A percentile compares a stretch with the other conserved stretches of the same genome.
Conservation (phyloP, 164 flowering plant species). For the Stephania yunnanensis region DNA sequence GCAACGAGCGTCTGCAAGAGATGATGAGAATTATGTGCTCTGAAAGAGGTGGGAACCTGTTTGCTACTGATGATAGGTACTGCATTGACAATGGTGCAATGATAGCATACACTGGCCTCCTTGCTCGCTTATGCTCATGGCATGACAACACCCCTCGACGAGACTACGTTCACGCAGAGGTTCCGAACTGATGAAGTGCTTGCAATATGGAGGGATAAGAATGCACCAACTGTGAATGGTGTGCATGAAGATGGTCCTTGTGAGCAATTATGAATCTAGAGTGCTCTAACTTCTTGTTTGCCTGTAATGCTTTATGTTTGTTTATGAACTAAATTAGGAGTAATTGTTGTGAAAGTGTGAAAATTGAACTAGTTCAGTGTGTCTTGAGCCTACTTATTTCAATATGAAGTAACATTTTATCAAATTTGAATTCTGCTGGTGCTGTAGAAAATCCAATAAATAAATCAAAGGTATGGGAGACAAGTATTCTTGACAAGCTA, state of each 20-base stretch:
- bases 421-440: not conserved
- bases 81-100: slow-evolving; percentile 95
- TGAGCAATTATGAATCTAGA: not conserved
- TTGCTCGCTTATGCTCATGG: slow-evolving; percentile 85
- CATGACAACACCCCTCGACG: slow-evolving; percentile 60
- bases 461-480: not conserved
- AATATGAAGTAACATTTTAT: too few relatives aligned
- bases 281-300: not conserved
- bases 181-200: slow-evolving; percentile 94
- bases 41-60: slow-evolving; percentile 80
- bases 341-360: too few relatives aligned
- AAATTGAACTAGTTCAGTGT: too few relatives aligned
- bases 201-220: slow-evolving; percentile 78
- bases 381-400: too few relatives aligned
- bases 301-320: too few relatives aligned
- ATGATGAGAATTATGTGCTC: slow-evolving; percentile 94
- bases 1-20: slow-evolving; percentile 89
- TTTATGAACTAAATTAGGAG: too few relatives aligned
- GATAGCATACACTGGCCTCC: slow-evolving; percentile 97
- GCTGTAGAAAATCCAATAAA: not conserved
- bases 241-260: not conserved
- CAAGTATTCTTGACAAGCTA: not conserved
- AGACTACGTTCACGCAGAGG: slow-evolving; percentile 87
- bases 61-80: slow-evolving; percentile 87
- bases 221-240: slow-evolving; percentile 10